Base-by-base conservation (phyloP, 495 filamentous ascomycete genomes). In the Annulohypoxylon stygium region DNA sequence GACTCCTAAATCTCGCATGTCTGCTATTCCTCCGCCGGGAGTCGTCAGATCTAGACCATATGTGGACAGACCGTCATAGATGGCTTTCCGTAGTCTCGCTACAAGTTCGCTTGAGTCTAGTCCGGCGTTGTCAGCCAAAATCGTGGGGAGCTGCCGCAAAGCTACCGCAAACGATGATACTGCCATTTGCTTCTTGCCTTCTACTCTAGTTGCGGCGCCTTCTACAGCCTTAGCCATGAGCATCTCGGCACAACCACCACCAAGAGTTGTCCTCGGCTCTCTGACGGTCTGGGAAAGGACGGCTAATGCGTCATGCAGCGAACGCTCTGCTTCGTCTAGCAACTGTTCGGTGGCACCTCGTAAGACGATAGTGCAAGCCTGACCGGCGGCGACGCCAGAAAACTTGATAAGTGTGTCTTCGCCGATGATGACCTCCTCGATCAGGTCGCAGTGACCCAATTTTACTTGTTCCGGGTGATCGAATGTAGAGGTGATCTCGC, bases 201-300 rank as follows among this genome's bases (percentile, higher is more conserved):
- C 93, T 12, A 97, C 93, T 78, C 97, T 95, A 59, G 95, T 93
- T 7, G 95, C 95, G 16, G 94, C 95, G 55, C 93, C 91, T 78
- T 98, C 97, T 43, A 98, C 96, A 47, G 96, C 96, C 84, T 97
- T 97, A 69, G 95, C 93, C 96, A 99, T 99, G 65, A 97, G 83
- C 95, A 97, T 98, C 88, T 99, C 96, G 0, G 95, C 95, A 76
- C 94, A 98, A 16, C 96, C 96, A 78, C 96, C 96, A 30, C 96
- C 96, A 4, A 99, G 90, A 0, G 97, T 98, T 33, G 93, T 96
- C 67, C 93, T 90, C 16, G 96, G 95, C 81, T 98, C 95, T 80
- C 91, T 92, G 72, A 98, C 93, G 11, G 96, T 99, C 82, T 99
- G 96, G 4, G 96, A 98, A 23, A 99, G 91, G 5, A 99, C 97